Base-by-base conservation (phyloP, 2,329 filamentous ascomycete genomes). In the Septoria linicola region DNA sequence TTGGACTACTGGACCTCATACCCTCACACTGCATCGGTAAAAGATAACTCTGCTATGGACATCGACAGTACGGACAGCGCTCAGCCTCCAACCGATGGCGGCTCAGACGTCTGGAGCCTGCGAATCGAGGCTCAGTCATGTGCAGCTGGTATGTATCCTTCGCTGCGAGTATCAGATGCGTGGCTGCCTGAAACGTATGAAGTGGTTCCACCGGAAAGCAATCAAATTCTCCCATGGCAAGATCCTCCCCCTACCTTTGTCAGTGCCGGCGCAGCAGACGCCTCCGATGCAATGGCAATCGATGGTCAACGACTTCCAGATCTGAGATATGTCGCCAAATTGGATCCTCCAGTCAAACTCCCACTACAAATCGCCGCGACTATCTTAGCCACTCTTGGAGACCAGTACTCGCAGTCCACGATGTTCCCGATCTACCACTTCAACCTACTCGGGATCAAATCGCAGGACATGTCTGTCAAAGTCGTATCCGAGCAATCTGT, bases 141-240 rank as follows among this genome's bases (percentile, higher is more conserved):
- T 3, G 66, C 72, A 1, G 71, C 73, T 4, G 68, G 72, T 25
- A 68, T 76, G 41, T 80, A 73, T 72, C 79, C 73, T 1, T 80
- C 87, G 0, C 78, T 90, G 19, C 80, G 88, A 14, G 79, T 89
- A 31, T 88, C 88, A 0, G 79, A 86, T 52, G 75, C 81, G 48
- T 93, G 88, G 88, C 80, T 93, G 43, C 83, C 84, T 7, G 77
- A 83, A 20, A 72, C 77, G 1, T 76, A 91, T 84, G 86, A 77
- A 80, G 25, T 84, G 87, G 56, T 87, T 83, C 1, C 77, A 80
- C 10, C 80, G 80, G 53, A 82, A 79, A 3, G 76, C 82, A 23
- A 64, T 84, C 10, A 55, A 16, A 25, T 47, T 14, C 41, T 63
- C 31, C 58, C 14, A 73, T 92, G 88, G 88, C 77, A 83, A 34